Base-by-base conservation (phyloP, 2,329 filamentous ascomycete genomes). In the Trichoderma simmonsii region DNA sequence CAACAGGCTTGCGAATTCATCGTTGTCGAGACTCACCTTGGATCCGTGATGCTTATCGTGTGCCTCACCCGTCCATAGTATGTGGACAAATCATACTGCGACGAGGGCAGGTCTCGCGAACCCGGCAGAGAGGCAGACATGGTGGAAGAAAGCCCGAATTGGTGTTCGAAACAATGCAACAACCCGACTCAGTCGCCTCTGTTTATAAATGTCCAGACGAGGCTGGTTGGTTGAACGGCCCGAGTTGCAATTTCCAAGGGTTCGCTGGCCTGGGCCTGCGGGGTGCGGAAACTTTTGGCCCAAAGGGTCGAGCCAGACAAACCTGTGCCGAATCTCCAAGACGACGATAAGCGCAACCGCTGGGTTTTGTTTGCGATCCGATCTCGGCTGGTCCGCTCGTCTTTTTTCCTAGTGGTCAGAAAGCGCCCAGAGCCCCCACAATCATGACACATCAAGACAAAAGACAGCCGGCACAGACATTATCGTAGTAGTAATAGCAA, bases 11-110 rank as follows among this genome's bases (percentile, higher is more conserved):
- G 32, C 24, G 30, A 24, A 39, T 60, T 6, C 4, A 54, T 12
- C 4, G 11, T 26, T 18, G 24, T n/a, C 34, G 24, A 36, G n/a
- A n/a, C 93, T 90, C 87, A 98, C 95, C 95, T 96, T 76, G 96
- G 96, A 86, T 99, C 96, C 80, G 95, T 92, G 78, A 99, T 90
- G 78, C 95, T 91, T 73, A 93, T 92, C 21, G 94, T 91, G 85
- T 99, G 95, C 83, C 89, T 90, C 79, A 98, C 96, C 72, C 96
- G 91, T 75, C 96, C 96, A 93, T 93, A 96, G 85, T 99, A 99
- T 61, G 95, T 98, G 80, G 83, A 89, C 78, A 99, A 87, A 81
- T 99, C 93, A 88, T 97, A 95, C 82, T 94, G 94, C 70, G 96
- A 99, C 71, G 91, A 90, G 73, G 96, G 96, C 75, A 98, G 87